Percentiles rank a stretch among this genome's conserved stretches.
phyloP scores from a whole-genome alignment of 2,329 filamentous ascomycete genomes.

The Curvularia lunata region DNA sequence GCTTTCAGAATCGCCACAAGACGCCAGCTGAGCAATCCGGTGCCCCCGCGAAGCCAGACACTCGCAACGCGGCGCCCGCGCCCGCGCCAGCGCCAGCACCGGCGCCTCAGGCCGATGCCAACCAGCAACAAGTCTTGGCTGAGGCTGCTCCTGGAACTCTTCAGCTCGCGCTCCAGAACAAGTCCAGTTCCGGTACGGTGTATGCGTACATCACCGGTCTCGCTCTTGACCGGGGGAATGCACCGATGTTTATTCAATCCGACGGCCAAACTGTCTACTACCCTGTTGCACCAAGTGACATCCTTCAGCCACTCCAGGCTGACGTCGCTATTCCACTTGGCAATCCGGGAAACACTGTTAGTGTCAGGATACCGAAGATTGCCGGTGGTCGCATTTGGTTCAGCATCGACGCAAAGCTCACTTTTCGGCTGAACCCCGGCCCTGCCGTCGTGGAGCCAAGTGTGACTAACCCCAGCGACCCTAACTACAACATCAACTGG shows the following conservation, averaged over 20 bases:
- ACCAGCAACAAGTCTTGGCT: slow-evolving; percentile 37
- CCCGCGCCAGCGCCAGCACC: slow-evolving; percentile 15
- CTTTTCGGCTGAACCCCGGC: slow-evolving; percentile 73
- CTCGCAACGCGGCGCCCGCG: slow-evolving; percentile 15
- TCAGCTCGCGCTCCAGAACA: slow-evolving; percentile 69
- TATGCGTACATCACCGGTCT: slow-evolving; percentile 76
- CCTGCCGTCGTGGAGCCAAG: slow-evolving; percentile 77
- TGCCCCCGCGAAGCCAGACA: slow-evolving; percentile 3
- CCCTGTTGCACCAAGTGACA: slow-evolving; percentile 63
- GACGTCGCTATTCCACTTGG: slow-evolving; percentile 71
- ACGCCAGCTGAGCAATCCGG: neutral
- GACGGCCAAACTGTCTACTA: slow-evolving; percentile 72
- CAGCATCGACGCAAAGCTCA: slow-evolving; percentile 64
- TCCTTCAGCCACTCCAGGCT: slow-evolving; percentile 59
- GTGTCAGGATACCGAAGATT: slow-evolving; percentile 71
- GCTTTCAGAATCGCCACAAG: slow-evolving; percentile 18
- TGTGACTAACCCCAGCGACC: slow-evolving; percentile 66
- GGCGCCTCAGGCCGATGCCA: slow-evolving; percentile 17
- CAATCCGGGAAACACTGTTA: slow-evolving; percentile 63
- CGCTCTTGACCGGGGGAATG: slow-evolving; percentile 65
- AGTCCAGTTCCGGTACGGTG: slow-evolving; percentile 64
- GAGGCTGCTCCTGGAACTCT: slow-evolving; percentile 53
- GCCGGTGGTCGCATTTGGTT: slow-evolving; percentile 77
- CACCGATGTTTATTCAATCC: slow-evolving; percentile 66
- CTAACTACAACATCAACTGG: slow-evolving; percentile 55